Evolutionary conservation across 129 eudicot genomes (phyloP), one percentile per base, ranked within the genome.

Genomic region (Escallonia herrerae): DNA sequence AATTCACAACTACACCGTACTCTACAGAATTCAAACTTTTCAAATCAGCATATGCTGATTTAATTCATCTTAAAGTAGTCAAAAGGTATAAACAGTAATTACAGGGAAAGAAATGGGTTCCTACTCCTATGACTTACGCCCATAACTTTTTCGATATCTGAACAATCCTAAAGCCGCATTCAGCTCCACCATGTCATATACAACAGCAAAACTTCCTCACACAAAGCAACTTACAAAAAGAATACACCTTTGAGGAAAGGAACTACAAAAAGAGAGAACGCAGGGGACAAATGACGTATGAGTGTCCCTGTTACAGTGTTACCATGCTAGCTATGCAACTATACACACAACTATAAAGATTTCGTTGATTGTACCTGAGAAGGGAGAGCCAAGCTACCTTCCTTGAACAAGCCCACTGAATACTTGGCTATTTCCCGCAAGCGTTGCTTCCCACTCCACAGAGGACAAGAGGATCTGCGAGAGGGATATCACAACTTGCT

Each of bases 361-460:
- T 22, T 22, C 33, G 0, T 22, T 22, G n/a, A 51, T 7, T 11
- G 56, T 53, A 53, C 22, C 7, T 2, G 3, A 8, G 58, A 3
- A 60, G 40, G 7, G 39, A 4, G 9, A 7, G 6, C 8, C 33
- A 54, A 43, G 51, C 71, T 82, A 91, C 80, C 97, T 77, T 65
- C 97, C 97, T 77, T 87, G 95, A 70, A 91, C 96, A 5, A 88
- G 95, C 43, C 96, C 96, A 43, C 96, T 93, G 73, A 93, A 93
- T 38, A 93, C 90, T 79, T 89, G 96, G 77, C 91, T 88, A 74
- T 82, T 88, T 57, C 98, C 98, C 5, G 96, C 96, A 67, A 93
- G 95, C 64, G 95, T 88, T 40, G 98, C 96, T 86, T 93, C 98
- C 98, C 98, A 93, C 75, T 93, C 95, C 9, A 86, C 87, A 0